phyloP scores from a whole-genome alignment of 1,284 basidiomycete species.

The Apiotrichum gracile region DNA sequence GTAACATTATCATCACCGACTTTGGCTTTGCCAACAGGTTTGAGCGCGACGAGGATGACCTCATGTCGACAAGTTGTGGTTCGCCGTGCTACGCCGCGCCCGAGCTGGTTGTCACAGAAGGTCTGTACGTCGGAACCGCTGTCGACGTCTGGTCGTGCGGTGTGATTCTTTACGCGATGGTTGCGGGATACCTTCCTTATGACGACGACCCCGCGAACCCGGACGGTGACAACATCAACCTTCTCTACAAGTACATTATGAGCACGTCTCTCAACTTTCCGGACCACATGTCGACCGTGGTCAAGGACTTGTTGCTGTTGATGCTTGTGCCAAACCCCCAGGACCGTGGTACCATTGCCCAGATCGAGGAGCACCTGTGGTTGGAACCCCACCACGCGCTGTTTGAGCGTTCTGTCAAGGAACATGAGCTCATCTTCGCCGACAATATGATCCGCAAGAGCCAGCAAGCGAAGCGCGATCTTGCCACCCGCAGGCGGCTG shows the following conservation, averaged over 20 bases:
- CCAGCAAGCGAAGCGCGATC: conserved; percentile 63
- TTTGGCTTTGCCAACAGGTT: conserved; percentile 99
- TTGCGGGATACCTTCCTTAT: conserved; percentile 98
- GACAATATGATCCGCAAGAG: conserved; percentile 79
- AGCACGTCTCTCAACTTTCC: conserved; percentile 92
- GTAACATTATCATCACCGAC: conserved; percentile 99
- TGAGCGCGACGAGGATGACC: conserved; percentile 80
- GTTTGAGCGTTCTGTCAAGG: conserved; percentile 67
- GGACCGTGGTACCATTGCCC: conserved; percentile 64
- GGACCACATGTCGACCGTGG: conserved; percentile 77
- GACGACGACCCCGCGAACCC: conserved; percentile 99
- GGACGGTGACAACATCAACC: conserved; percentile 98
- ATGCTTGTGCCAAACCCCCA: conserved; percentile 84
- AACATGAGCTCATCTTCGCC: conserved; percentile 72
- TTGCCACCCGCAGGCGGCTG: conserved; percentile 37
- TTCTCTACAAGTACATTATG: conserved; percentile 99
- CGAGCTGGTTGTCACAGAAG: conserved; percentile 97
- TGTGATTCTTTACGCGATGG: conserved; percentile 98
- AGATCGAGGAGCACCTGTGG: conserved; percentile 81
- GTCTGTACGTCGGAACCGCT: conserved; percentile 94
- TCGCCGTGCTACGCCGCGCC: conserved; percentile 98
- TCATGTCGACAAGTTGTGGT: conserved; percentile 98
- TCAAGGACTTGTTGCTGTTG: conserved; percentile 64
- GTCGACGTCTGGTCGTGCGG: conserved; percentile 99
- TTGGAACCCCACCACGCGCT: conserved; percentile 59